phyloP scores from a whole-genome alignment of 805 yeast species.

The Candida incommunis region DNA sequence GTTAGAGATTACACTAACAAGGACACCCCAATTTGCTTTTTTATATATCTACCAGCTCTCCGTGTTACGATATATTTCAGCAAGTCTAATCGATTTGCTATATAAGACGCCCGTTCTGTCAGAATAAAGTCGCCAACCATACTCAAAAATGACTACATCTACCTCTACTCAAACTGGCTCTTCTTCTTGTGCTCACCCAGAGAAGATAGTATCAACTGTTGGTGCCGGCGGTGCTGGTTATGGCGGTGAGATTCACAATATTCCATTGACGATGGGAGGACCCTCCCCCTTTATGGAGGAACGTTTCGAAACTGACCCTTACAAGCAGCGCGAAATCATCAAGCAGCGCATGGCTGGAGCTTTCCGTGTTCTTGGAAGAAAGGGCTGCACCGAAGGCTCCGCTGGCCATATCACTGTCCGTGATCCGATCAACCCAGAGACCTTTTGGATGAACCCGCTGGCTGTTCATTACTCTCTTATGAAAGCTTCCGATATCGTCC shows the following conservation, averaged over 20 bases:
- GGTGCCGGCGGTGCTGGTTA: background rate
- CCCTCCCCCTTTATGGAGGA: background rate
- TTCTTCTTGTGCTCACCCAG: too few species aligned
- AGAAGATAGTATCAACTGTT: too few species aligned
- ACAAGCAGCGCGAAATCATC: constrained; percentile 1
- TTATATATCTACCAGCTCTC: too few species aligned
- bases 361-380: constrained; percentile 65
- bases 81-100: too few species aligned
- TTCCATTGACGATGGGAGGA: background rate
- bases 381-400: constrained; percentile 59
- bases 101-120: too few species aligned
- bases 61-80: too few species aligned
- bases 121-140: too few species aligned
- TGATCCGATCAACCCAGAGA: constrained; percentile 67
- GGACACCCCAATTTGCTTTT: too few species aligned
- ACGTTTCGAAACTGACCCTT: background rate
- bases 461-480: constrained; percentile 59
- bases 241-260: background rate
- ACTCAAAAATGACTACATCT: too few species aligned
- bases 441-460: constrained; percentile 84
- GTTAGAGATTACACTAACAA: too few species aligned
- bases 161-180: too few species aligned
- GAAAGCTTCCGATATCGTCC: constrained; percentile 49
- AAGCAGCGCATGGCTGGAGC: constrained; percentile 69
- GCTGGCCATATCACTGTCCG: constrained; percentile 81